phyloP scores from a whole-genome alignment of 2,329 filamentous ascomycete species.

The Diaporthe velutina region DNA sequence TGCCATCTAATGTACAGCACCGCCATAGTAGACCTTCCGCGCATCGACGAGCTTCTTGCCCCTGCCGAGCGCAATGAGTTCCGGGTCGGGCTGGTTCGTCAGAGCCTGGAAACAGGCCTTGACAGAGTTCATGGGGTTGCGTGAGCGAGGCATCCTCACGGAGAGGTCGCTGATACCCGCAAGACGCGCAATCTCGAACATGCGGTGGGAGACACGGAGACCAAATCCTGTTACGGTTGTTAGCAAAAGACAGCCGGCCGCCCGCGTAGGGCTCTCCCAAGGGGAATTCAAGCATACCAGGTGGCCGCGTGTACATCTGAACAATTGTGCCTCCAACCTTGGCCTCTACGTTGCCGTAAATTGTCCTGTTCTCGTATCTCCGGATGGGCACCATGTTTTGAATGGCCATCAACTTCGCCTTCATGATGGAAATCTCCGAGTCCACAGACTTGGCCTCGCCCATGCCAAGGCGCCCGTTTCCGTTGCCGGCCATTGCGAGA shows the following conservation, averaged over 20 bases:
- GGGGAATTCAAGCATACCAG: constrained; percentile 73
- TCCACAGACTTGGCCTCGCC: constrained; percentile 92
- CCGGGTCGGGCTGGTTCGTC: constrained; percentile 85
- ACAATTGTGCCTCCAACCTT: constrained; percentile 93
- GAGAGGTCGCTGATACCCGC: constrained; percentile 90
- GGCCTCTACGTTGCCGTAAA: constrained; percentile 84
- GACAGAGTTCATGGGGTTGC: constrained; percentile 98
- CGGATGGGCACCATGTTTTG: constrained; percentile 93
- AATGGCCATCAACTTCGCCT: constrained; percentile 85
- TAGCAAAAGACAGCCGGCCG: background rate
- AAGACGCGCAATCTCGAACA: constrained; percentile 93
- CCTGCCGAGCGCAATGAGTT: constrained; percentile 88
- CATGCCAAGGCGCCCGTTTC: constrained; percentile 86
- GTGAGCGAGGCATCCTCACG: constrained; percentile 83
- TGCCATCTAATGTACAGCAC: constrained; percentile 70
- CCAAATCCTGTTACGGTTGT: constrained; percentile 79
- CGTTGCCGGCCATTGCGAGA: constrained; percentile 87
- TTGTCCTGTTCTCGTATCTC: constrained; percentile 92
- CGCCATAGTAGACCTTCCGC: constrained; percentile 96
- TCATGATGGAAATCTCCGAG: constrained; percentile 72
- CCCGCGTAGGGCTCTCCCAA: background rate
- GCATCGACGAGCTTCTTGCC: constrained; percentile 98
- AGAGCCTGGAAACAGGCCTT: constrained; percentile 91
- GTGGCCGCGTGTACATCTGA: constrained; percentile 83
- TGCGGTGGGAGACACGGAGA: constrained; percentile 88